phyloP scores from a whole-genome alignment of 495 filamentous ascomycete species.

The Aspergillus asperescens region DNA sequence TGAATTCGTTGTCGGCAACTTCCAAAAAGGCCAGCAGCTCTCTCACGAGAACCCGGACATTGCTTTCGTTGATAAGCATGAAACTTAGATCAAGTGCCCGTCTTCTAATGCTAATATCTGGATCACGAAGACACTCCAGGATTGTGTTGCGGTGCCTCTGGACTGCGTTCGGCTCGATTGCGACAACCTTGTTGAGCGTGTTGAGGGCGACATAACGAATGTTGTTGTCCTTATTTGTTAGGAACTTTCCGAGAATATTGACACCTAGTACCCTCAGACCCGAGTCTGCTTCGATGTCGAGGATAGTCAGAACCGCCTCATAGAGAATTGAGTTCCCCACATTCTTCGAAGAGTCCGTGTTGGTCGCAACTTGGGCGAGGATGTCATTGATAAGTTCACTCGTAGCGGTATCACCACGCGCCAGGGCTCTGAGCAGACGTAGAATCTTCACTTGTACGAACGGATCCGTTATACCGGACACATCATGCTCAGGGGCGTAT shows the following conservation, averaged over 20 bases:
- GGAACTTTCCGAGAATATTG: conserved; percentile 96
- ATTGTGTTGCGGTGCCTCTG: conserved; percentile 97
- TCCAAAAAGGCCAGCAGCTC: conserved; percentile 93
- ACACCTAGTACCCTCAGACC: conserved; percentile 90
- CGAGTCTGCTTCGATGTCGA: conserved; percentile 96
- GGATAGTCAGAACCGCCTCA: conserved; percentile 93
- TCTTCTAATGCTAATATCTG: conserved; percentile 96
- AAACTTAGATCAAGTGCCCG: conserved; percentile 95
- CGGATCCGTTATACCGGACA: conserved; percentile 97
- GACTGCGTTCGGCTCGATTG: conserved; percentile 95
- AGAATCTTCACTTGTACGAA: conserved; percentile 97
- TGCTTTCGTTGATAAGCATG: conserved; percentile 93
- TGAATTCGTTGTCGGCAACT: conserved; percentile 97
- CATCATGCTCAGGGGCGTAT: conserved; percentile 96
- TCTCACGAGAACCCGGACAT: conserved; percentile 86
- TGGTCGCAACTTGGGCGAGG: conserved; percentile 94
- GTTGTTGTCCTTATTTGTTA: conserved; percentile 97
- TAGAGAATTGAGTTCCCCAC: conserved; percentile 97
- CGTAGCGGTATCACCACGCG: conserved; percentile 77
- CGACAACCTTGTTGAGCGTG: conserved; percentile 95
- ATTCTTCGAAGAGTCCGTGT: conserved; percentile 97
- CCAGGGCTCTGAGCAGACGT: conserved; percentile 75
- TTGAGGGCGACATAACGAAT: conserved; percentile 98
- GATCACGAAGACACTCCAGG: conserved; percentile 90
- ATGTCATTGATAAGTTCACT: conserved; percentile 99